Percentiles rank a stretch among this genome's conserved stretches.
phyloP scores from a whole-genome alignment of 306 rosid species.

The Quercus gilva region DNA sequence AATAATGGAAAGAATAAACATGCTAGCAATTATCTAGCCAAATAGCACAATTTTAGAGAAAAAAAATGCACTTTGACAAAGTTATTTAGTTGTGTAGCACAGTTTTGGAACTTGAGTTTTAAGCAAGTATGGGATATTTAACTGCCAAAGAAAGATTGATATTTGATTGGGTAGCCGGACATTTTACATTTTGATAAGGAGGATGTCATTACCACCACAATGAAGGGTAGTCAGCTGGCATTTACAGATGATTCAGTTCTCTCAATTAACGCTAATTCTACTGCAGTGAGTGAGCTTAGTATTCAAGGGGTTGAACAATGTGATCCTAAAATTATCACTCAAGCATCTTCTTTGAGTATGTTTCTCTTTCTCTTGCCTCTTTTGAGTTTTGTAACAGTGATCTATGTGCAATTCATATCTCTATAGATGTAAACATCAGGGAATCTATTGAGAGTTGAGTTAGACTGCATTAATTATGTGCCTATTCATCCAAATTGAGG shows the following conservation, averaged over 20 bases:
- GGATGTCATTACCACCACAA: slow-evolving; percentile 31
- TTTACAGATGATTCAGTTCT: slow-evolving; percentile 59
- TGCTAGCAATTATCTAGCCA: no score
- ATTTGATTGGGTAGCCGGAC: neutral
- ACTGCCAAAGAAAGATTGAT: neutral
- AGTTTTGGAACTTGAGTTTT: no score
- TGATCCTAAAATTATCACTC: slow-evolving; percentile 57
- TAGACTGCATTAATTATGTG: neutral
- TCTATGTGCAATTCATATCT: neutral
- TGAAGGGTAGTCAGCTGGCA: slow-evolving; percentile 41
- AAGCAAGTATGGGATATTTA: neutral
- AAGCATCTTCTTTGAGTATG: slow-evolving; percentile 53
- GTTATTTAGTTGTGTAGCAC: no score
- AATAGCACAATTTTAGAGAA: no score
- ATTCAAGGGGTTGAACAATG: slow-evolving; percentile 29
- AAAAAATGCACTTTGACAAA: no score
- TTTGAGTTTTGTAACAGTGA: neutral
- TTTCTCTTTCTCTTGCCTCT: neutral
- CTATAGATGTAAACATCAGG: neutral
- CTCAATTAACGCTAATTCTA: slow-evolving; percentile 36
- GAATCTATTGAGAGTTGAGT: neutral
- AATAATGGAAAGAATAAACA: no score
- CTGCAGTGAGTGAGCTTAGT: slow-evolving; percentile 40
- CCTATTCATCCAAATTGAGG: neutral
- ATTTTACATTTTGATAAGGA: slow-evolving; percentile 10